phyloP scores from a whole-genome alignment of 176 grass and related monocot species.

The Eleusine coracana region DNA sequence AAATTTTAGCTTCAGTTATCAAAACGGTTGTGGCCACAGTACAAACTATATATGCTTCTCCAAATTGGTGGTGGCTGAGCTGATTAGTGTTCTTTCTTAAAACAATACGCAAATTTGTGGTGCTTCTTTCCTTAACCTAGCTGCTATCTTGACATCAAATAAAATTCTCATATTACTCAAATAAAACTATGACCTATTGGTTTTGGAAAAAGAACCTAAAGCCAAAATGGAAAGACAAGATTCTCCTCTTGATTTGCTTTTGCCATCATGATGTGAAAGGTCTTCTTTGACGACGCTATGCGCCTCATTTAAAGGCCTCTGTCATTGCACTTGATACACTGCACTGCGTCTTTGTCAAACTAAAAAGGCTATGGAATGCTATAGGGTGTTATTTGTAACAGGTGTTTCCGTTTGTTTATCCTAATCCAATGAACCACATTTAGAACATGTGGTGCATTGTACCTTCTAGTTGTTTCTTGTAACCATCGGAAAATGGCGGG shows the following conservation, averaged over 20 bases:
- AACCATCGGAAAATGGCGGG: not conserved
- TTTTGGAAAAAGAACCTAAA: not conserved
- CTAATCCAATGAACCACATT: not conserved
- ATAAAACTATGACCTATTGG: conserved; percentile 3
- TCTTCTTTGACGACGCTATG: conserved; percentile 8
- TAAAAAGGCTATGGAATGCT: conserved; percentile 18
- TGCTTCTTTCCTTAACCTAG: not conserved
- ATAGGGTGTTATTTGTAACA: not conserved
- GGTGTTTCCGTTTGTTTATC: not conserved
- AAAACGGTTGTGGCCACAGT: not conserved
- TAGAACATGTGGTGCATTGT: conserved; percentile 40
- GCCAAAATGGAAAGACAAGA: conserved; percentile 8
- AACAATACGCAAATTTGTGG: not conserved
- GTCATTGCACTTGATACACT: not conserved
- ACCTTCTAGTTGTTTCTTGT: conserved; percentile 26
- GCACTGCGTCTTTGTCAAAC: conserved; percentile 24
- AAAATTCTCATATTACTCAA: not conserved
- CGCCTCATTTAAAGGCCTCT: not conserved
- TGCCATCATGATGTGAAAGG: conserved; percentile 8
- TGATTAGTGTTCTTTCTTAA: not conserved
- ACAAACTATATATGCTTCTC: not conserved
- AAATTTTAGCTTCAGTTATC: not conserved
- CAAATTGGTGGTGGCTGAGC: conserved; percentile 2
- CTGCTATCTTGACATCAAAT: not conserved
- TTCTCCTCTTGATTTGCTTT: not conserved